Evolutionary conservation across 1,284 basidiomycete species (phyloP).

Genomic region (Heterobasidion occidentale): DNA sequence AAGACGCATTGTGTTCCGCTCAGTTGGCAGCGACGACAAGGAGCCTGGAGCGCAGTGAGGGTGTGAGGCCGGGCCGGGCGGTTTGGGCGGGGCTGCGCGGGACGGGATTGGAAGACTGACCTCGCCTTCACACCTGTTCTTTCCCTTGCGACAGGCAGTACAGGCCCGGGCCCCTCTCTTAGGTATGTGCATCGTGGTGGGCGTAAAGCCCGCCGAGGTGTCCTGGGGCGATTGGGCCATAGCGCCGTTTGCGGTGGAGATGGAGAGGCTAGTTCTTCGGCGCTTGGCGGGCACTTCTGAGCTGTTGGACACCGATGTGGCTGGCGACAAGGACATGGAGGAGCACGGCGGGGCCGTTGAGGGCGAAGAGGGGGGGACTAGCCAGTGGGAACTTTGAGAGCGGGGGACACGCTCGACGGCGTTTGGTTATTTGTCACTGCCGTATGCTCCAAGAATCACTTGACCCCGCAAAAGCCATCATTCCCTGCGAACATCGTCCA

Average conservation of each 20-base stretch:
- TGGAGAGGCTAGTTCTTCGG: conserved; percentile 18
- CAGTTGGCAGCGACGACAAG: conserved; percentile 83
- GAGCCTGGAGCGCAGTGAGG: conserved; percentile 46
- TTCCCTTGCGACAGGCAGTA: conserved; percentile 81
- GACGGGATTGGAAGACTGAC: conserved; percentile 7
- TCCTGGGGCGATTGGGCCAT: conserved; percentile 6
- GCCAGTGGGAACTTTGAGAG: not conserved
- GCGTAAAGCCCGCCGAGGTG: conserved; percentile 12
- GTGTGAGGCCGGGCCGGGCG: conserved; percentile 46
- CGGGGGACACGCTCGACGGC: not conserved
- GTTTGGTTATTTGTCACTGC: not conserved
- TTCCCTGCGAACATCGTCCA: not conserved
- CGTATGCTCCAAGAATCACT: not conserved
- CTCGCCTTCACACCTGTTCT: conserved; percentile 76
- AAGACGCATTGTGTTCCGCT: conserved; percentile 83
- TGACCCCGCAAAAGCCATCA: not conserved
- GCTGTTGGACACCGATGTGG: conserved; percentile 19
- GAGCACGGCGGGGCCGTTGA: not conserved
- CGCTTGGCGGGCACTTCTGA: conserved; percentile 22
- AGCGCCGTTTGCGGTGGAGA: conserved; percentile 13
- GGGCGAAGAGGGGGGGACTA: not conserved
- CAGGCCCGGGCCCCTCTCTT: conserved; percentile 76
- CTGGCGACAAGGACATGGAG: conserved; percentile 27
- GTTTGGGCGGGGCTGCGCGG: conserved; percentile 14
- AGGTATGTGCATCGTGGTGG: conserved; percentile 48